Percentiles rank a stretch among this genome's conserved stretches.
Evolutionary conservation across 768 basidiomycete species (phyloP).

Genomic region (Pleurotus ostreatus): DNA sequence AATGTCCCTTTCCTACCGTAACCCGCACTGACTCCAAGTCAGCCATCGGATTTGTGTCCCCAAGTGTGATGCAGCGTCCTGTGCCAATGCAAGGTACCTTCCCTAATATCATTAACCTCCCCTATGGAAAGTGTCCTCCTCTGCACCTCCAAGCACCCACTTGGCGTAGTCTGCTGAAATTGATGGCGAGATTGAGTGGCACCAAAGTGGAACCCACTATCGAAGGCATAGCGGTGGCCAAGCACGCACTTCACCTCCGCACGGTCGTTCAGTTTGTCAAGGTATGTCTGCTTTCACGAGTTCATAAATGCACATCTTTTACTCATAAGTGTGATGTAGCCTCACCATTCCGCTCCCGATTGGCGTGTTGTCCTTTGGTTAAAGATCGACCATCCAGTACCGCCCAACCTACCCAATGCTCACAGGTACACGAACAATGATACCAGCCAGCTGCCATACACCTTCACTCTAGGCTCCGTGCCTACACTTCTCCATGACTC

Average conservation of each 20-base stretch:
- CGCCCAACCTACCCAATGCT: constrained; percentile 37
- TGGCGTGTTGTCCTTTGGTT: constrained; percentile 81
- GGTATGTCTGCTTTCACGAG: constrained; percentile 32
- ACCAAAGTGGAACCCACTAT: constrained; percentile 69
- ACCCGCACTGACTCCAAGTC: constrained; percentile 3
- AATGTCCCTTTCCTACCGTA: constrained; percentile 1
- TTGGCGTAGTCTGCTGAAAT: constrained; percentile 70
- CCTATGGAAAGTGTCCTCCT: constrained; percentile 62
- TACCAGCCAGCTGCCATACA: constrained; percentile 66
- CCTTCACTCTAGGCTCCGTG: constrained; percentile 57
- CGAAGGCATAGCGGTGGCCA: constrained; percentile 57
- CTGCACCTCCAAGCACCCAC: constrained; percentile 70
- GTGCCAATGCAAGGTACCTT: constrained; percentile 48
- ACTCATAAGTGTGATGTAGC: constrained; percentile 28
- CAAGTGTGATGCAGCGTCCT: constrained; percentile 46
- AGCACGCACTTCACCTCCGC: constrained; percentile 56
- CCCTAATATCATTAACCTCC: constrained; percentile 72
- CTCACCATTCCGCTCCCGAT: constrained; percentile 50
- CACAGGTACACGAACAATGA: constrained; percentile 53
- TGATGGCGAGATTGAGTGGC: constrained; percentile 70
- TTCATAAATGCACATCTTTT: not conserved
- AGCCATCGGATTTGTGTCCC: constrained; percentile 69
- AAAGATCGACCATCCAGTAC: constrained; percentile 66
- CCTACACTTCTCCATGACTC: constrained; percentile 62
- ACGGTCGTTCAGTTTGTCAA: constrained; percentile 78